These are phyloP conservation scores for Ascochyta pisi DNA, from an alignment of 2,329 filamentous ascomycete genomes.

Conservation along the genomic window DNA sequence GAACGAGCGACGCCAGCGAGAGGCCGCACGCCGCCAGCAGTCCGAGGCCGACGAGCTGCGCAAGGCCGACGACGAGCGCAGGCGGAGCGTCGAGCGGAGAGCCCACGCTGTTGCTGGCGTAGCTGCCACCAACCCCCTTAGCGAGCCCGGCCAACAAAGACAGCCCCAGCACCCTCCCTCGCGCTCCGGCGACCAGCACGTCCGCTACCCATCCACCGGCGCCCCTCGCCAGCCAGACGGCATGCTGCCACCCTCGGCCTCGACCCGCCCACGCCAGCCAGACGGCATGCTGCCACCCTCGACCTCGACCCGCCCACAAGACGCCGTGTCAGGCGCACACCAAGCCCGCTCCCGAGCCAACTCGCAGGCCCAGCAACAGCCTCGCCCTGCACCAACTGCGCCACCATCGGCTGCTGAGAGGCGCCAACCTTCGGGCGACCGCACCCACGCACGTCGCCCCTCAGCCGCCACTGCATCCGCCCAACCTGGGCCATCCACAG, in stretches of 20 bases:
- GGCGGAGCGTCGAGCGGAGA: conserved; percentile 67
- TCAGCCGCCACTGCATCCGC: conserved; percentile 34
- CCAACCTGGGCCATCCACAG: conserved; percentile 39
- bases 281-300: conserved; percentile 35
- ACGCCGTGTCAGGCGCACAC: conserved; percentile 36
- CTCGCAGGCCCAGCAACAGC: conserved; percentile 46
- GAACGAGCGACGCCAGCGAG: conserved; percentile 81
- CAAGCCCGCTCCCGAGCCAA: conserved; percentile 40
- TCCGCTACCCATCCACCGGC: conserved; percentile 34
- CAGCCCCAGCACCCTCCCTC: conserved; percentile 35
- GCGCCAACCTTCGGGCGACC: conserved; percentile 39
- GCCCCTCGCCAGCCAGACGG: conserved; percentile 41
- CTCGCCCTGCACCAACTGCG: conserved; percentile 37
- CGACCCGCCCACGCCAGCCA: conserved; percentile 31
- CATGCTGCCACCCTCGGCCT: conserved; percentile 25
- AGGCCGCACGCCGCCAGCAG: conserved; percentile 73
- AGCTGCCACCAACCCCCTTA: conserved; percentile 50
- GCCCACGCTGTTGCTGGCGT: conserved; percentile 61
- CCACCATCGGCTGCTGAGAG: conserved; percentile 33
- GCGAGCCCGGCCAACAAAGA: conserved; percentile 39
- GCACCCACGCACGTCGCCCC: conserved; percentile 41
- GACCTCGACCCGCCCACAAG: conserved; percentile 26
- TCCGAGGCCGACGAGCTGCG: conserved; percentile 62
- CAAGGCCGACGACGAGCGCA: conserved; percentile 59
- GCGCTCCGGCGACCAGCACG: conserved; percentile 39